These are phyloP conservation scores for Tricholomella constricta DNA, from an alignment of 768 basidiomycete genomes.

Conservation along the genomic window DNA sequence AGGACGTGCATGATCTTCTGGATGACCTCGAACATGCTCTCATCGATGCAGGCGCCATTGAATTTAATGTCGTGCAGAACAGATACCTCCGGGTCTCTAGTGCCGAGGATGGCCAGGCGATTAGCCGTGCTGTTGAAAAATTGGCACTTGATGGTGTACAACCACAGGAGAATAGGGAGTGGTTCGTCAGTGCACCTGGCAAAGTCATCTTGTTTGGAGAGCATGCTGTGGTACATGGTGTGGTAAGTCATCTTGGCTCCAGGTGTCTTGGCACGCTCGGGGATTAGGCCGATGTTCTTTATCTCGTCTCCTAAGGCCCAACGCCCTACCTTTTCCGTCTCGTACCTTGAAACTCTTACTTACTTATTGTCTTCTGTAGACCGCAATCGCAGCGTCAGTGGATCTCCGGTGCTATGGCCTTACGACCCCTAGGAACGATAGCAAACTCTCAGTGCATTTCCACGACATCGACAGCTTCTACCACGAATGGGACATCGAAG, in stretches of 20 bases:
- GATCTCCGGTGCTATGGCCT: constrained; percentile 95
- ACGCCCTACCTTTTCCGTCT: constrained; percentile 3
- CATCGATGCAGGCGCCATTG: constrained; percentile 88
- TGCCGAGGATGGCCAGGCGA: constrained; percentile 38
- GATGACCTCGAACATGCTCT: constrained; percentile 95
- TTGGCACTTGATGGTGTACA: constrained; percentile 43
- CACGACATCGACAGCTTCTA: constrained; percentile 77
- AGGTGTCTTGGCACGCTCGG: not conserved
- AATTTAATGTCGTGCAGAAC: constrained; percentile 53
- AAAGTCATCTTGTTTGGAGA: constrained; percentile 99
- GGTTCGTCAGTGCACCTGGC: constrained; percentile 94
- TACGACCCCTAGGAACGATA: constrained; percentile 72
- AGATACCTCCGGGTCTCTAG: constrained; percentile 41
- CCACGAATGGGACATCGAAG: constrained; percentile 77
- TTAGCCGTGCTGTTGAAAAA: constrained; percentile 68
- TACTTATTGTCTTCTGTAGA: constrained; percentile 45
- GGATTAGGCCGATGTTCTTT: not conserved
- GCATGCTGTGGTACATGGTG: constrained; percentile 97
- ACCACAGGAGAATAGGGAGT: constrained; percentile 49
- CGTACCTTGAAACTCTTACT: constrained; percentile 5
- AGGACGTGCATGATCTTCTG: constrained; percentile 89
- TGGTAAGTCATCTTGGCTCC: constrained; percentile 56
- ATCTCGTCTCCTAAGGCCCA: not conserved
- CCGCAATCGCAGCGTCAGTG: constrained; percentile 93
- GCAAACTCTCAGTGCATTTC: constrained; percentile 74